Conservation (phyloP, 805 yeast genomes). For the Millerago galiae region DNA sequence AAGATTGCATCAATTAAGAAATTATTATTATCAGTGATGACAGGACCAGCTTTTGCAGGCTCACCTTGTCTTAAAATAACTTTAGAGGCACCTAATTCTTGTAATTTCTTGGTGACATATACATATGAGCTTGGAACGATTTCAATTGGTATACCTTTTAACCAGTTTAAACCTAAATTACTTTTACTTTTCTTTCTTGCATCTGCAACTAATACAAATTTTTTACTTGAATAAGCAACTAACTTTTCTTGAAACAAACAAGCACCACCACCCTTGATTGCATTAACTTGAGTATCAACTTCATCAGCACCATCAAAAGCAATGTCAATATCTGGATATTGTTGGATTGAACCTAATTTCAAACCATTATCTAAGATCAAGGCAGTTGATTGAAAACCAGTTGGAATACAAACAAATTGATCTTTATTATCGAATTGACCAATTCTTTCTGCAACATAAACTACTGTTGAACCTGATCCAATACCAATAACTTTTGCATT, state of each 20-base stretch:
- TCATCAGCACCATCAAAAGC: conserved; percentile 99
- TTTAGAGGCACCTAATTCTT: conserved; percentile 53
- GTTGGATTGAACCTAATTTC: conserved; percentile 74
- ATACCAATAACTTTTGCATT: conserved; percentile 76
- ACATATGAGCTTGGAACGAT: conserved; percentile 85
- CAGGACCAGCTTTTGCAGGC: conserved; percentile 92
- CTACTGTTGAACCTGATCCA: conserved; percentile 96
- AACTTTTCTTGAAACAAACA: conserved; percentile 94
- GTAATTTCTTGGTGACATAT: conserved; percentile 62
- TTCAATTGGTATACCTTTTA: conserved; percentile 90
- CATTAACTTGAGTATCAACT: conserved; percentile 71
- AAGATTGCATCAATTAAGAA: conserved; percentile 91
- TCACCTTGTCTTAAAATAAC: conserved; percentile 79
- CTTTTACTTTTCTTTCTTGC: conserved; percentile 70
- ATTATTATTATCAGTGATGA: conserved; percentile 92
- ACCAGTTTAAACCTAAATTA: conserved; percentile 74
- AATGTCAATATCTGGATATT: conserved; percentile 74
- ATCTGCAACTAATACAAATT: conserved; percentile 87
- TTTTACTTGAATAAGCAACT: conserved; percentile 73
- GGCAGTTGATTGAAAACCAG: conserved; percentile 93
- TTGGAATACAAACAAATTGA: conserved; percentile 77
- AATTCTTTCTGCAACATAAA: conserved; percentile 92
- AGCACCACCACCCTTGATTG: conserved; percentile 99
- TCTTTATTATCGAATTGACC: conserved; percentile 56
- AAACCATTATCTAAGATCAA: conserved; percentile 79